phyloP scores from a whole-genome alignment of 495 filamentous ascomycete genomes.

The Hypoxylon perforatum region DNA sequence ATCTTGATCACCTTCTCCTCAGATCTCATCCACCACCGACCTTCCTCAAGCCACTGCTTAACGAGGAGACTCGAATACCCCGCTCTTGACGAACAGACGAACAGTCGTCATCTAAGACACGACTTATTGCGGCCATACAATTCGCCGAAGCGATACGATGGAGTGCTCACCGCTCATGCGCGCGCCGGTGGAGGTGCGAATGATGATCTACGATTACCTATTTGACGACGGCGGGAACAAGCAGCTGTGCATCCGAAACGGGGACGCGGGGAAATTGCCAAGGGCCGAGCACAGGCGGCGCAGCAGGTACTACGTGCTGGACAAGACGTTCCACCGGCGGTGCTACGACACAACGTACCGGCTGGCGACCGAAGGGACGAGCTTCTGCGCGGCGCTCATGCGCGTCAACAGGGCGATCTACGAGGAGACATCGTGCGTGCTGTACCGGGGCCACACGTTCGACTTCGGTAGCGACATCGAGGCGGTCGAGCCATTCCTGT shows the following conservation, averaged over 20 bases:
- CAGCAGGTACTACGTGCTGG: slow-evolving; percentile 48
- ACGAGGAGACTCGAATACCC: not conserved
- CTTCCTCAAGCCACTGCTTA: too few species aligned
- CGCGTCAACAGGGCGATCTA: slow-evolving; percentile 57
- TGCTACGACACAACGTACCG: slow-evolving; percentile 60
- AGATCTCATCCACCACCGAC: too few species aligned
- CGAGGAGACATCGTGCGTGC: slow-evolving; percentile 57
- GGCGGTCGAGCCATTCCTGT: slow-evolving; percentile 65
- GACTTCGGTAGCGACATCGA: slow-evolving; percentile 64
- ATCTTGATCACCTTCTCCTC: too few species aligned
- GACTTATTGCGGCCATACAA: too few species aligned
- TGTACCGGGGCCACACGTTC: slow-evolving; percentile 64
- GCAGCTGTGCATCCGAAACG: slow-evolving; percentile 39
- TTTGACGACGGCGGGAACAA: slow-evolving; percentile 53
- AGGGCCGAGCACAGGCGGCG: slow-evolving; percentile 23
- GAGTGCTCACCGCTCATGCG: slow-evolving; percentile 37
- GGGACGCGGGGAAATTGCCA: slow-evolving; percentile 24
- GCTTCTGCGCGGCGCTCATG: slow-evolving; percentile 59
- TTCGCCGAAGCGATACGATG: slow-evolving; percentile 19
- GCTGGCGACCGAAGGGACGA: slow-evolving; percentile 45
- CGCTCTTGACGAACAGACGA: too few species aligned
- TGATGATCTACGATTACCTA: slow-evolving; percentile 66
- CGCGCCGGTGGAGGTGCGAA: slow-evolving; percentile 65
- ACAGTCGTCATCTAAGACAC: too few species aligned
- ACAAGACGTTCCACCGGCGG: slow-evolving; percentile 44